A percentile compares a stretch with the other conserved stretches of the same genome.
phyloP scores from a whole-genome alignment of 306 rosid species.

The Vigna unguiculata region DNA sequence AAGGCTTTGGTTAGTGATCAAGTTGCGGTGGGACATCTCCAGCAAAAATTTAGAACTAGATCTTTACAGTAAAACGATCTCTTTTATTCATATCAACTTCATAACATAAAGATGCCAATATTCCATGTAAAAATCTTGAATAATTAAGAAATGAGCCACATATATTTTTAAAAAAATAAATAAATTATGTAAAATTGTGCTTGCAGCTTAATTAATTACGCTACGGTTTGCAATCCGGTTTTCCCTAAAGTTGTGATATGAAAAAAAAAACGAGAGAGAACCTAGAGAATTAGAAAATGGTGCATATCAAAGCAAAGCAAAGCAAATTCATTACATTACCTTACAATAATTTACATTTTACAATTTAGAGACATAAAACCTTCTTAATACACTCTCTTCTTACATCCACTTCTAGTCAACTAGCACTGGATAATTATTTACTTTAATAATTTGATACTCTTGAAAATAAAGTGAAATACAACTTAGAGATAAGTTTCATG shows the following conservation, averaged over 20 bases:
- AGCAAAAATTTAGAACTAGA: constrained; percentile 36
- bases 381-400: constrained; percentile 21
- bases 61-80: constrained; percentile 26
- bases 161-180: too few species aligned
- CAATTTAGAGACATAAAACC: constrained; percentile 26
- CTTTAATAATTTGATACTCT: constrained; percentile 13
- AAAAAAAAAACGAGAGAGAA: background rate
- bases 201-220: background rate
- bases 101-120: background rate
- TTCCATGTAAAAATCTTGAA: background rate
- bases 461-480: constrained; percentile 19
- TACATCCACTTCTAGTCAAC: constrained; percentile 25
- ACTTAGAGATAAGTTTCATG: constrained; percentile 11
- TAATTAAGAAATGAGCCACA: too few species aligned
- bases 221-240: too few species aligned
- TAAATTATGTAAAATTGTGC: background rate
- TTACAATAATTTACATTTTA: constrained; percentile 28
- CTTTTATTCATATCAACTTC: constrained; percentile 5
- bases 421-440: constrained; percentile 6
- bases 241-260: too few species aligned
- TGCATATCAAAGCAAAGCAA: constrained; percentile 15
- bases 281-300: background rate
- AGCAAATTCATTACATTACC: constrained; percentile 7
- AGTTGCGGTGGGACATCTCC: constrained; percentile 57
- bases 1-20: constrained; percentile 49